Evolutionary conservation across 1,139 yeast genomes (phyloP), one percentile per base, ranked within the genome.

Genomic region (Candida glucosophila): DNA sequence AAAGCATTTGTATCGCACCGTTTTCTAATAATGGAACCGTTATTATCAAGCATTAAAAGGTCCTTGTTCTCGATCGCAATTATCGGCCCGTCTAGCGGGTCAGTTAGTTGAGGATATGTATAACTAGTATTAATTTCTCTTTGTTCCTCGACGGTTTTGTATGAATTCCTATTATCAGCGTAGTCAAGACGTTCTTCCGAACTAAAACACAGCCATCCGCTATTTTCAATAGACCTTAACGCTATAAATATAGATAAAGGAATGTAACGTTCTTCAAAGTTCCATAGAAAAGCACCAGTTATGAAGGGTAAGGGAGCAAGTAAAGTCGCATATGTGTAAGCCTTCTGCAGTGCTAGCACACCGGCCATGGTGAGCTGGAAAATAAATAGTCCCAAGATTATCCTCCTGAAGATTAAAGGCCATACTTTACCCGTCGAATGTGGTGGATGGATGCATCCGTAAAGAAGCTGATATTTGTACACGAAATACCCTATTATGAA

Each of bases 321-420:
- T 34, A 76, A 65, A 18, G 80, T 57, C 0, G 95, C 85, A 24
- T 83, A 58, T 7, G 74, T 55, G 55, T 77, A 86, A 0, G 93
- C 93, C 34, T 79, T 76, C 40, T 83, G 74, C 11, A 80, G 67
- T 1, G 82, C 90, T 32, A 88, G 58, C 1, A 93, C 78, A 2
- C 96, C 97, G 2, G 88, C 86, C 85, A 86, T 85, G 10, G 95
- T 83, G 30, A 88, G 52, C 44, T 90, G 97, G 47, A 90, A 67
- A 26, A 76, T 62, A 8, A 73, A 50, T 15, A 75, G 52, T 0
- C 82, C 82, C 20, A 76, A 40, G 27, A 73, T 63, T 3, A 74
- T 65, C 25, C 82, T 51, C 34, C 77, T 56, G 34, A 75, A 73
- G 3, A 75, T 67, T 46, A 76, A 61, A 2, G 81, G 80, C 82